Evolutionary conservation across 2,329 filamentous ascomycete species (phyloP).

Genomic region (Fusarium penzigii): DNA sequence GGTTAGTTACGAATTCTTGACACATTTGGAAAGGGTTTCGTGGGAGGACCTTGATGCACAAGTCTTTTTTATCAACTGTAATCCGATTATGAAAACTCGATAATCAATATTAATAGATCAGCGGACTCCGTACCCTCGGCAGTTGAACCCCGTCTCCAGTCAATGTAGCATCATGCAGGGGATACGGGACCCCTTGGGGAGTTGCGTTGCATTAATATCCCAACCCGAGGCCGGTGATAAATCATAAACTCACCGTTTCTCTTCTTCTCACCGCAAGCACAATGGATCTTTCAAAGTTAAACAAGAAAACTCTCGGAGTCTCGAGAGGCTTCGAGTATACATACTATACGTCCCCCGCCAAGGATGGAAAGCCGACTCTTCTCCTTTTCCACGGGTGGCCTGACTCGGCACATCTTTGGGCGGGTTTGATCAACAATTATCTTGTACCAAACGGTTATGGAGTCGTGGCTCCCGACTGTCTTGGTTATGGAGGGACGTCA

Average conservation of each 20-base stretch:
- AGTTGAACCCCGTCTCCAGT: no score
- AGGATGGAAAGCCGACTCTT: slow-evolving; percentile 32
- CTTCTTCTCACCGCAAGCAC: background rate
- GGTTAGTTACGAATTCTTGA: no score
- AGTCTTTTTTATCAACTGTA: no score
- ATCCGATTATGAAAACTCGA: no score
- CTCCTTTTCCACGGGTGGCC: slow-evolving; percentile 53
- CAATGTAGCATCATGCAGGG: no score
- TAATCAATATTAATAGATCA: no score
- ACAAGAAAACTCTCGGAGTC: slow-evolving; percentile 31
- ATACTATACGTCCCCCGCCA: slow-evolving; percentile 38
- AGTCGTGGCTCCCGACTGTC: slow-evolving; percentile 39
- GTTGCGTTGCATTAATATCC: no score
- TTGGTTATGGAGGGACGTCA: slow-evolving; percentile 42
- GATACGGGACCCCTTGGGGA: no score
- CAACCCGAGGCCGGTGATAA: no score
- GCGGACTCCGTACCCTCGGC: no score
- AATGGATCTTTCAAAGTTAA: slow-evolving; percentile 26
- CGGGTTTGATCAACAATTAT: slow-evolving; percentile 40
- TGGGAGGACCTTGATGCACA: no score
- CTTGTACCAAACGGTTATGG: slow-evolving; percentile 38
- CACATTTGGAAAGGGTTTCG: no score
- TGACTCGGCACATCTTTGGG: slow-evolving; percentile 47
- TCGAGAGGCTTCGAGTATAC: slow-evolving; percentile 39
- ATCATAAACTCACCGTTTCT: background rate